A percentile compares a stretch with the other conserved stretches of the same genome.
Evolutionary conservation across 1,284 basidiomycete species (phyloP).

Genomic region (Stereum hirsutum): DNA sequence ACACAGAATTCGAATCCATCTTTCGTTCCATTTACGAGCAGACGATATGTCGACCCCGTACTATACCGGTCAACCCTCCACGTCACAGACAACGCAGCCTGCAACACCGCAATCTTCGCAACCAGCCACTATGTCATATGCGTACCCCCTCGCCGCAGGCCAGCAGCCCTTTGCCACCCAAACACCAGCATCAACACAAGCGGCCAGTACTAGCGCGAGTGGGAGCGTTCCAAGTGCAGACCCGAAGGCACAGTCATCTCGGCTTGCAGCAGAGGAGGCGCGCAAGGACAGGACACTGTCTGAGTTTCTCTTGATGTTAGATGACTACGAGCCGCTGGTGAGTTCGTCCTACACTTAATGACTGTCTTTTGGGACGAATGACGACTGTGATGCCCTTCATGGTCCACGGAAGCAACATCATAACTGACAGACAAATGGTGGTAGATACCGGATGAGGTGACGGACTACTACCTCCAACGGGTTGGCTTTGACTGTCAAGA

Average conservation of each 20-base stretch:
- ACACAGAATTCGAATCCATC: too few relatives aligned
- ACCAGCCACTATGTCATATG: slow-evolving; percentile 8
- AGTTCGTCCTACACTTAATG: slow-evolving; percentile 18
- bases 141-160: slow-evolving; percentile 13
- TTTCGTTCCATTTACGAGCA: neutral
- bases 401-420: neutral
- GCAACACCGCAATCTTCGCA: slow-evolving; percentile 9
- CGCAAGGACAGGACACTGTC: slow-evolving; percentile 85
- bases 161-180: too few relatives aligned
- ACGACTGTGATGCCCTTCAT: neutral
- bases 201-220: slow-evolving; percentile 6
- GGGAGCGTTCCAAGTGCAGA: slow-evolving; percentile 6
- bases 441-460: slow-evolving; percentile 97
- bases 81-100: slow-evolving; percentile 5
- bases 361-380: neutral
- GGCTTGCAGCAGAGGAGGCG: slow-evolving; percentile 74
- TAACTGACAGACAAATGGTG: neutral
- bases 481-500: slow-evolving; percentile 97
- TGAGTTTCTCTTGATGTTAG: slow-evolving; percentile 93
- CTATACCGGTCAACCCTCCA: slow-evolving; percentile 5
- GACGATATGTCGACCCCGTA: slow-evolving; percentile 5
- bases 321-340: slow-evolving; percentile 94
- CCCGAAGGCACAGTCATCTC: slow-evolving; percentile 35
- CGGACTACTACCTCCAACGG: slow-evolving; percentile 93
- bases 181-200: too few relatives aligned